Conservation (phyloP, 2,329 filamentous ascomycete species). For the Remersonia thermophila region DNA sequence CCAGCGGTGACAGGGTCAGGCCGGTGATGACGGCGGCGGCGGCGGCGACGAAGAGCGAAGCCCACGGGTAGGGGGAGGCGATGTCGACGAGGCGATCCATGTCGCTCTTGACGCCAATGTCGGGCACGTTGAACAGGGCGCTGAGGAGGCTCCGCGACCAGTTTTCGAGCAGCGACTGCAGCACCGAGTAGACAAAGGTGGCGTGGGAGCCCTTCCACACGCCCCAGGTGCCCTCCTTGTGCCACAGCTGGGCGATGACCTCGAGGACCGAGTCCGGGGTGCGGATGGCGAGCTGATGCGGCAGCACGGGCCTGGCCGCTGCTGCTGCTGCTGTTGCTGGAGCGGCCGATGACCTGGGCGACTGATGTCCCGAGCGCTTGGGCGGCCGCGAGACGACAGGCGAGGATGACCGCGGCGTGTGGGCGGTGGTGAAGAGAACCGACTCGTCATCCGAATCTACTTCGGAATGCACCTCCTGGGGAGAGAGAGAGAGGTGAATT, state of each 20-base stretch:
- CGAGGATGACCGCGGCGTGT: constrained; percentile 40
- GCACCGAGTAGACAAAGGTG: constrained; percentile 80
- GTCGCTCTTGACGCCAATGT: constrained; percentile 63
- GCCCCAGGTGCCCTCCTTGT: constrained; percentile 78
- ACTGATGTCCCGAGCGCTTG: constrained; percentile 20
- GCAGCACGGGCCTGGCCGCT: constrained; percentile 26
- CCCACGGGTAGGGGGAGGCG: constrained; percentile 70
- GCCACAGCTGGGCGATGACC: constrained; percentile 77
- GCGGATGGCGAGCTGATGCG: constrained; percentile 57
- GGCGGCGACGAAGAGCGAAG: constrained; percentile 62
- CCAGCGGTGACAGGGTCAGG: constrained; percentile 71
- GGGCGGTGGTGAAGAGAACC: constrained; percentile 68
- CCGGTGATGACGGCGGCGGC: constrained; percentile 58
- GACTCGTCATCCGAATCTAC: constrained; percentile 67
- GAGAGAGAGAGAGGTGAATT: not conserved
- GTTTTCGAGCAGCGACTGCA: constrained; percentile 77
- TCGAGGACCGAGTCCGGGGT: constrained; percentile 73
- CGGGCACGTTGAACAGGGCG: constrained; percentile 79
- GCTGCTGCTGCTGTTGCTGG: constrained; percentile 24
- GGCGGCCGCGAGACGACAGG: constrained; percentile 27
- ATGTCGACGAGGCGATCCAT: constrained; percentile 61
- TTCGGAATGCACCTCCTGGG: constrained; percentile 26
- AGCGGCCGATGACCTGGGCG: constrained; percentile 20
- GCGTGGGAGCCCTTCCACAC: constrained; percentile 92
- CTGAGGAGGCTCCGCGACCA: constrained; percentile 88